Percentiles rank a stretch among this genome's conserved stretches.
These are phyloP conservation scores for Cyathus pygmaeus DNA, from an alignment of 1,284 basidiomycete genomes.

Conservation along the genomic window DNA sequence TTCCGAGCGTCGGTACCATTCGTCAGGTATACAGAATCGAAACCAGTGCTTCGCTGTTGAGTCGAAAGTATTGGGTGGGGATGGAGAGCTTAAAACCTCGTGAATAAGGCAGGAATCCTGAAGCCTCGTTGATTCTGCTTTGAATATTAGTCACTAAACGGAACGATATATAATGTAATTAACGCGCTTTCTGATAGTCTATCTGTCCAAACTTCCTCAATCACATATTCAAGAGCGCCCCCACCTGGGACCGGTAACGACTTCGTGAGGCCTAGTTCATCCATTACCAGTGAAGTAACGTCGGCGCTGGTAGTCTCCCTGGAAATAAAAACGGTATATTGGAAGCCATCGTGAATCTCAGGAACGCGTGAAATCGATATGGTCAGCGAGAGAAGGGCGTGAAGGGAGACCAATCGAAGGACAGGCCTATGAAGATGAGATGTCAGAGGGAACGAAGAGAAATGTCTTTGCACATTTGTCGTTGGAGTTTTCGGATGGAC, in stretches of 20 bases:
- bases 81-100: constrained; percentile 48
- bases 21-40: constrained; percentile 77
- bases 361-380: constrained; percentile 78
- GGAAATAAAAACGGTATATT: constrained; percentile 72
- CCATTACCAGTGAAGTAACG: constrained; percentile 62
- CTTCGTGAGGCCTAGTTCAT: constrained; percentile 77
- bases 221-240: constrained; percentile 69
- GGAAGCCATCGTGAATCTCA: constrained; percentile 80
- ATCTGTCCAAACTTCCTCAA: constrained; percentile 72
- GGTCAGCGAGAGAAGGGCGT: constrained; percentile 65
- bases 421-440: constrained; percentile 74
- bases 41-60: constrained; percentile 53
- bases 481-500: constrained; percentile 46
- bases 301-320: constrained; percentile 61
- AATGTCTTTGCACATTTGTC: constrained; percentile 58
- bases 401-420: constrained; percentile 77
- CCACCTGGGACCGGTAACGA: constrained; percentile 68
- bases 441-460: constrained; percentile 79
- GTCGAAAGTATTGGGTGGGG: constrained; percentile 51
- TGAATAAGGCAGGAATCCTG: constrained; percentile 49
- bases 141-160: constrained; percentile 6
- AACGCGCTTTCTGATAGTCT: constrained; percentile 56
- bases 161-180: neutral
- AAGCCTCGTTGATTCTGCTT: constrained; percentile 53
- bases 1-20: constrained; percentile 80